A percentile compares a stretch with the other conserved stretches of the same genome.
These are phyloP conservation scores for Globisporangium polare DNA, from an alignment of 352 stramenopile genomes.

Conservation along the genomic window DNA sequence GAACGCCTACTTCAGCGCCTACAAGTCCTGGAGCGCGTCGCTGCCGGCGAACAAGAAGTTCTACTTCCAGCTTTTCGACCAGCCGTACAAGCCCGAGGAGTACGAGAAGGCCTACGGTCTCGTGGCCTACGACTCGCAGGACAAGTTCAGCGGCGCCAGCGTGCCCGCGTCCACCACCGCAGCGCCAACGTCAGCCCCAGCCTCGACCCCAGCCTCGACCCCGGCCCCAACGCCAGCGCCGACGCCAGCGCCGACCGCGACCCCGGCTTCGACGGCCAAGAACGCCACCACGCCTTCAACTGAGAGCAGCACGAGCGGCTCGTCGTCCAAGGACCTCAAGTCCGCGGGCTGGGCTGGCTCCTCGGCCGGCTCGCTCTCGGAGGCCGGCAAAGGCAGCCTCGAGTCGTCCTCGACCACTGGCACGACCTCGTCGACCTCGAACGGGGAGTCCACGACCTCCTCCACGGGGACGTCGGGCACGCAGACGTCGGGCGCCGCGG, in stretches of 20 bases:
- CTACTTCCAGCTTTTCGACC: slow-evolving; percentile 83
- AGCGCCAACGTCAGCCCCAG: slow-evolving; percentile 12
- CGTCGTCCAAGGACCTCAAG: slow-evolving; percentile 5
- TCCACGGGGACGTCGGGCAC: slow-evolving; percentile 5
- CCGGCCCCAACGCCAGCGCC: slow-evolving; percentile 2
- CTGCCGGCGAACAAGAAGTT: slow-evolving; percentile 48
- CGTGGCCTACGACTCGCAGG: slow-evolving; percentile 30
- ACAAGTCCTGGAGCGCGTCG: slow-evolving; percentile 51
- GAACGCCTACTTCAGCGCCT: slow-evolving; percentile 47
- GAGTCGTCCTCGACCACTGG: slow-evolving; percentile 8
- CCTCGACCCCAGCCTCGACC: slow-evolving; percentile 7
- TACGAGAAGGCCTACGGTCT: slow-evolving; percentile 62
- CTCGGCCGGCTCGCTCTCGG: slow-evolving; percentile 7
- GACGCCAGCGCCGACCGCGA: slow-evolving; percentile 9
- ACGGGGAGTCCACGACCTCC: background rate
- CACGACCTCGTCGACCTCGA: background rate
- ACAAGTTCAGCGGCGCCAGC: slow-evolving; percentile 49
- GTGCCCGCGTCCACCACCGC: slow-evolving; percentile 18
- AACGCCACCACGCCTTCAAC: background rate
- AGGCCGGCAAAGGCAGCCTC: slow-evolving; percentile 10
- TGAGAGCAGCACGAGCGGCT: background rate
- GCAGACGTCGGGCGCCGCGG: slow-evolving; percentile 11
- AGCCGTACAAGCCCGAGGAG: slow-evolving; percentile 28
- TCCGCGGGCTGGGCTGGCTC: slow-evolving; percentile 12
- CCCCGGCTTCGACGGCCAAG: slow-evolving; percentile 8